Base-by-base conservation (phyloP, 2,329 filamentous ascomycete species). In the Tolypocladium guangdongense region DNA sequence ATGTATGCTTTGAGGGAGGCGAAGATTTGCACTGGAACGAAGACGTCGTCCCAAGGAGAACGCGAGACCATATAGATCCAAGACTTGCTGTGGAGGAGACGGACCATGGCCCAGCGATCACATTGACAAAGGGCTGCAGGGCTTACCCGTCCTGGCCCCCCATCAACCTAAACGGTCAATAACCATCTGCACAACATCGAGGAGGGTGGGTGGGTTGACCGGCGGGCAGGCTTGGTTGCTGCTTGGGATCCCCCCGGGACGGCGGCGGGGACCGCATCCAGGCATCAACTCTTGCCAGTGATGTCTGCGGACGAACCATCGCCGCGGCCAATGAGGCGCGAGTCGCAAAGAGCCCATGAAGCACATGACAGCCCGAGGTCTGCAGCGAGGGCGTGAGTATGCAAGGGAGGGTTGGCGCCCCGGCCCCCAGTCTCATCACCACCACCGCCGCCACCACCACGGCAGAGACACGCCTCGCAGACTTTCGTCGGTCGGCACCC, bases 1-100 rank as follows among this genome's bases (percentile, higher is more conserved):
- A 70, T 69, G 68, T 71, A 71, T 64, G 63, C 63, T 64, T 61
- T 58, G 62, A 62, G 59, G 56, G 62, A 66, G 65, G 61, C 62
- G 60, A 65, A 58, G 61, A 57, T 56, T 54, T 59, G 55, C 62
- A 70, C 68, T 71, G 69, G 69, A 69, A 72, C 67, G 69, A 58
- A 65, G 61, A 57, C 46, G 43, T 55, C 59, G 56, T 59, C 58
- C 59, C 53, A 55, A 66, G 62, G 64, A 66, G 64, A 66, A 57
- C 54, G 32, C 59, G 62, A 60, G 62, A 60, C 57, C 64, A 63
- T 68, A 68, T 69, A 69, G 67, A 68, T 66, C 66, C 66, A 66
- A 69, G 65, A 68, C 68, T 61, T 57, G 61, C 61, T 59, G 64
- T 59, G 61, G 62, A 57, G 63, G 60, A 58, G 53, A 62, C 60